Base-by-base conservation (phyloP, 164 flowering plant species). In the Vitis cinerea region DNA sequence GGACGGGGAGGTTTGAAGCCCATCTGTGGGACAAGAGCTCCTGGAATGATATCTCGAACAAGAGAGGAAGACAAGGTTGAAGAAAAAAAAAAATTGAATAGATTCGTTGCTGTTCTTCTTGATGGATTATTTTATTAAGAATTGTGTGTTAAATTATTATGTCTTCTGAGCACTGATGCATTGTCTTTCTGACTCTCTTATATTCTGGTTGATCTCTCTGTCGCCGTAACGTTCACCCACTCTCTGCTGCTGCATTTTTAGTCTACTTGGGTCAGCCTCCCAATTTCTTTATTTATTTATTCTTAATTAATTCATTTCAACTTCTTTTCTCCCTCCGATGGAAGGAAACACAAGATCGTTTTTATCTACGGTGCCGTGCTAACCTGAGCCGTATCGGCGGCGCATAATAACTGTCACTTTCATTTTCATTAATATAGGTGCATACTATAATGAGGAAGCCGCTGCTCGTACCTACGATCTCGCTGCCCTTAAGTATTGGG, bases 401-500 rank as follows among this genome's bases (percentile, higher is more conserved):
- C 27, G 27, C 27, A 23, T 23, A 23, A 23, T 23, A 23, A 23
- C 27, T 1, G 27, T 23, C 27, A 23, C 27, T 23, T 23, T 23
- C 27, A 23, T 23, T 23, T 23, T 63, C 66, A 17, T 50, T 48
- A 66, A 16, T 77, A 62, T 64, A 95, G 99, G 99, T 10, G 99
- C 99, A 2, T 93, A 93, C 72, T 97, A 91, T 58, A 83, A 80
- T 63, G 99, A 95, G 69, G 97, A 88, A 58, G 92, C 89, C 49
- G 99, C 99, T 8, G 99, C 98, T 70, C 93, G 77, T 17, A 89
- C 98, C 37, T 95, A 93, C 60, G 99, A 93, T 76, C 88, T 91
- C 27, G 99, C 99, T 53, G 98, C 99, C 3, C 87, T 95, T 13
- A 95, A 95, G 75, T 93, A 87, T 66, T 95, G 99, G 99, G 98